Evolutionary conservation across 2,329 filamentous ascomycete species (phyloP).

Genomic region (Shiraia bambusicola): DNA sequence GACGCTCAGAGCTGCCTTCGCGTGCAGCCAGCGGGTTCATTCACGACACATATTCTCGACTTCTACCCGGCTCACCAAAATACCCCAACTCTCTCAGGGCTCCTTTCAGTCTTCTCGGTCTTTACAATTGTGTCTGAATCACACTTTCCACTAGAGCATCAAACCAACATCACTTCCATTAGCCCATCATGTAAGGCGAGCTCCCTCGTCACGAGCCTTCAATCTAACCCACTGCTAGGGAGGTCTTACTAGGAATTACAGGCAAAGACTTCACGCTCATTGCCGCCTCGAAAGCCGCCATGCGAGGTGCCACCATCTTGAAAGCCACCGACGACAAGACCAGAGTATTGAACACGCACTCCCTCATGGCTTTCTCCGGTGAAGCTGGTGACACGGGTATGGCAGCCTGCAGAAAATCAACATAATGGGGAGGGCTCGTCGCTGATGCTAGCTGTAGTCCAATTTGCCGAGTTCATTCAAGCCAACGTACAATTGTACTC

Average conservation of each 20-base stretch:
- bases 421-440: background rate
- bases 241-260: slow-evolving; percentile 96
- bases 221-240: slow-evolving; percentile 61
- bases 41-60: background rate
- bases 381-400: slow-evolving; percentile 93
- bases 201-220: background rate
- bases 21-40: slow-evolving; percentile 2
- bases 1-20: slow-evolving; percentile 20
- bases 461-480: slow-evolving; percentile 99
- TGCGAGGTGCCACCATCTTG: slow-evolving; percentile 94
- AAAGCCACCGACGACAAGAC: slow-evolving; percentile 98
- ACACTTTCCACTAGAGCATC: background rate
- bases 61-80: background rate
- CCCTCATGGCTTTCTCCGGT: slow-evolving; percentile 90
- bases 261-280: slow-evolving; percentile 99
- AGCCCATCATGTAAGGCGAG: slow-evolving; percentile 32
- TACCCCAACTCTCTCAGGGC: background rate
- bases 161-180: slow-evolving; percentile 11
- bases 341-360: slow-evolving; percentile 86
- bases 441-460: slow-evolving; percentile 60
- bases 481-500: slow-evolving; percentile 97
- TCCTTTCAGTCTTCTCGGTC: background rate
- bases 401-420: slow-evolving; percentile 14
- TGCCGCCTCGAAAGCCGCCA: slow-evolving; percentile 94
- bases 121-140: background rate